Base-by-base conservation (phyloP, 495 filamentous ascomycete genomes). In the Aspergillus conjunctus region DNA sequence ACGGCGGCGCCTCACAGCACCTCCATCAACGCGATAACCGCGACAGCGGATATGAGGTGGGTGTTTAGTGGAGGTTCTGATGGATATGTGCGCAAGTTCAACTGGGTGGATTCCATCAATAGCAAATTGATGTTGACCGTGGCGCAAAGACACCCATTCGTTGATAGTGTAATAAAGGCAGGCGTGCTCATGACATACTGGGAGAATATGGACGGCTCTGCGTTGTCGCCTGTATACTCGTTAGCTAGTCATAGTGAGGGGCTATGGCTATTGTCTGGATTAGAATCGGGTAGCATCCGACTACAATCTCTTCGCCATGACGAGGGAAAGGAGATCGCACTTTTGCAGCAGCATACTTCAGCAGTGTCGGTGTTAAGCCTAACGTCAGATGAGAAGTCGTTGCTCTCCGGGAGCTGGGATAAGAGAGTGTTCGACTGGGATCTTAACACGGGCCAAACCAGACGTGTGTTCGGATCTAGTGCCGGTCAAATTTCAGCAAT, bases 361-460 rank as follows among this genome's bases (percentile, higher is more conserved):
- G 94, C 94, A 2, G 93, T 99, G 30, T 96, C 92, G 12, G 91
- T 94, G 21, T 76, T 99, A 17, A 87, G 83, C 14, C 78, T 99
- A 37, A 86, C 90, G 0, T 82, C 87, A 3, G 92, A 98, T 63
- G 94, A 99, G 76, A 85, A 85, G 66, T 92, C 89, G 31, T 81
- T 97, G 39, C 77, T 99, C 4, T 97, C 92, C 14, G 94, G 94
- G 2, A 93, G 92, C 74, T 99, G 94, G 94, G 94, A 99, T 70
- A 97, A 96, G 74, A 85, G 82, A 17, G 86, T 98, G 8, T 85
- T 90, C 51, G 92, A 99, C 67, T 99, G 94, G 94, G 94, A 99
- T 68, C 71, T 99, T 33, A 91, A 98, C 64, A 94, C 87, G 3
- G 95, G 95, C 5, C 83, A 90, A 65, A 79, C 89, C 15, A 83